A percentile compares a stretch with the other conserved stretches of the same genome.
Evolutionary conservation across 305 asterid species (phyloP).

Genomic region (Rubia tinctorum): DNA sequence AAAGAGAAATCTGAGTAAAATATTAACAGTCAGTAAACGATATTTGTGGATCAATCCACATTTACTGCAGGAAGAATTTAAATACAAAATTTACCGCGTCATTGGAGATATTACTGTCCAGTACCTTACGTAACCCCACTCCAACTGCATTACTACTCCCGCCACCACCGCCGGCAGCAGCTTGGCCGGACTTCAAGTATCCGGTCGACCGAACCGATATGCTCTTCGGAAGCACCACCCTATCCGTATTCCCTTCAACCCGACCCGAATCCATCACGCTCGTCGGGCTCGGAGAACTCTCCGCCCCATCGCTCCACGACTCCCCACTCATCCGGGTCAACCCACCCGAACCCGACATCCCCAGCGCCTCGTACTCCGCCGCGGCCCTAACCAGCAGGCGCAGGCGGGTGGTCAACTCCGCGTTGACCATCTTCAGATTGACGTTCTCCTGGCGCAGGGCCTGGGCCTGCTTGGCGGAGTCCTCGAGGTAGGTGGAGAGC

Average conservation of each 20-base stretch:
- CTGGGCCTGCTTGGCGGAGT: slow-evolving; percentile 47
- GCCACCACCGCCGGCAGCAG: slow-evolving; percentile 8
- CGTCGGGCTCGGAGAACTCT: slow-evolving; percentile 41
- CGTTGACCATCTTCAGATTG: slow-evolving; percentile 53
- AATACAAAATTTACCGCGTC: slow-evolving; percentile 5
- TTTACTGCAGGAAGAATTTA: neutral
- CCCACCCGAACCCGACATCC: slow-evolving; percentile 12
- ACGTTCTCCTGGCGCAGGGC: slow-evolving; percentile 72
- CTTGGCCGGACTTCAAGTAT: slow-evolving; percentile 38
- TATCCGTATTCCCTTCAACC: slow-evolving; percentile 23
- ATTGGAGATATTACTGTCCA: slow-evolving; percentile 8
- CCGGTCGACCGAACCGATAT: slow-evolving; percentile 71
- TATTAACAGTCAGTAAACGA: neutral
- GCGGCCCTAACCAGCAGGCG: slow-evolving; percentile 31
- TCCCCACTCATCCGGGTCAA: slow-evolving; percentile 13
- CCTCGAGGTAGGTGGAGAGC: slow-evolving; percentile 38
- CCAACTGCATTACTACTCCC: slow-evolving; percentile 30
- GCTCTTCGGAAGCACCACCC: slow-evolving; percentile 62
- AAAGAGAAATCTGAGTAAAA: neutral
- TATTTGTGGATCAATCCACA: no score
- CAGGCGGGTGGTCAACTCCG: slow-evolving; percentile 47
- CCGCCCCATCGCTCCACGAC: slow-evolving; percentile 19
- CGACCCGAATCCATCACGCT: slow-evolving; percentile 57
- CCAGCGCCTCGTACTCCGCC: slow-evolving; percentile 11
- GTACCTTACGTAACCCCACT: slow-evolving; percentile 13